Evolutionary conservation across 2,329 filamentous ascomycete species (phyloP), one percentile per base, ranked within the genome.

Genomic region (Penicillium digitatum): DNA sequence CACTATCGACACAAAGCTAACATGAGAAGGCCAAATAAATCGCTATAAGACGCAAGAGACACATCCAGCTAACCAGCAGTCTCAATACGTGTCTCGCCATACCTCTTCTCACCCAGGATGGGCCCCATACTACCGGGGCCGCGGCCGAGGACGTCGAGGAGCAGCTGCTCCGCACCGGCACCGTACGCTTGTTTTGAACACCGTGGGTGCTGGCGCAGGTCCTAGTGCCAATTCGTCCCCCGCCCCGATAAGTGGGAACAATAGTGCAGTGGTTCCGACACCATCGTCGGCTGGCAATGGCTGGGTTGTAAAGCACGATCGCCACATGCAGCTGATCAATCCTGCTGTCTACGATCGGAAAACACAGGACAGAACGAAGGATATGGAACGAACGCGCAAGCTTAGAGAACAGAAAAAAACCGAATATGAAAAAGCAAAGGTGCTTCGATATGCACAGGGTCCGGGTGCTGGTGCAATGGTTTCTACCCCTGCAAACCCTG

Each of bases 241-340:
- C 27, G 66, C 61, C 0, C 56, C 62, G 42, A 50, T 54, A 12
- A 68, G 63, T 37, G 70, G 69, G 22, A 67, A 69, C 46, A 64
- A 65, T 18, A 60, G 60, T 38, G 69, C 74, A 26, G 45, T 52
- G 32, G 65, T 66, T 39, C 61, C 68, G n/a, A 34, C 61, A 22
- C 63, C 67, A 35, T 65, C 67, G 39, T 62, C 66, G 43, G 72
- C 37, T n/a, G 27, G 52, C n/a, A 54, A 71, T 53, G 74, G 83
- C 3, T 93, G 87, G 84, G 82, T 94, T 39, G 82, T 85, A 6
- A 88, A 86, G 69, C 87, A 80, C 47, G 88, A 89, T 69, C 87
- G 87, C 47, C 88, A 92, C 68, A 82, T 89, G 68, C 89, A 95
- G 71, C 77, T 95, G 38, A 94, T 95, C 73, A 95, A 93, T 69